Evolutionary conservation across 1,284 basidiomycete genomes (phyloP).

Genomic region (Pholiota adiposa): DNA sequence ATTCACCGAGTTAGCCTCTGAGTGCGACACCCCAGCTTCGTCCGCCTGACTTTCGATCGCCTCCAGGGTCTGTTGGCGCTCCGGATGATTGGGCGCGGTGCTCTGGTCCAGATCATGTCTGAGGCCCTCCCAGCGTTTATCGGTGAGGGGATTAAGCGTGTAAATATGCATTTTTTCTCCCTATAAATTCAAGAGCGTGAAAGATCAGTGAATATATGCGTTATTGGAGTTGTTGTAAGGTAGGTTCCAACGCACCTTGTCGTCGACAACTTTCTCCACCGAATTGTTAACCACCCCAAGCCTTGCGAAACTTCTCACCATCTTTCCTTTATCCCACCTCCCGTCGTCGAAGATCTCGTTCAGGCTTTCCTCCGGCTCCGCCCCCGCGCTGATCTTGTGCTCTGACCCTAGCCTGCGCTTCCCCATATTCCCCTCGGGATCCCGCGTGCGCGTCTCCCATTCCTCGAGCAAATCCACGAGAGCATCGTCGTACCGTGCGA

Average conservation of each 20-base stretch:
- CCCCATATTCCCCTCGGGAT: conserved; percentile 34
- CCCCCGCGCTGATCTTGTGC: conserved; percentile 23
- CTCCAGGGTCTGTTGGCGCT: conserved; percentile 20
- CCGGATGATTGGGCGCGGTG: conserved; percentile 17
- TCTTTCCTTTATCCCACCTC: conserved; percentile 74
- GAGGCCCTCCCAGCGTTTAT: conserved; percentile 47
- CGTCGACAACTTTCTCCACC: conserved; percentile 18
- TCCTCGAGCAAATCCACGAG: conserved; percentile 63
- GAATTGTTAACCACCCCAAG: conserved; percentile 48
- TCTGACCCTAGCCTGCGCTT: conserved; percentile 46
- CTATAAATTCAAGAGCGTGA: conserved; percentile 30
- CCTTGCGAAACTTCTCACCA: conserved; percentile 76
- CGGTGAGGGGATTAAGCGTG: conserved; percentile 47
- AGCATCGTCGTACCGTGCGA: conserved; percentile 78
- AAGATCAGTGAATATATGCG: conserved; percentile 1
- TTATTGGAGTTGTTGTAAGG: not conserved
- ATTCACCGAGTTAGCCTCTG: conserved; percentile 48
- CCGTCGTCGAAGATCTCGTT: conserved; percentile 52
- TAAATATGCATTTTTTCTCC: conserved; percentile 46
- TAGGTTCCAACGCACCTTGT: conserved; percentile 12
- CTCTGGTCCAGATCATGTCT: conserved; percentile 35
- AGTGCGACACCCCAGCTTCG: conserved; percentile 33
- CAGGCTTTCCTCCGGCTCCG: conserved; percentile 38
- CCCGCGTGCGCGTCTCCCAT: conserved; percentile 61
- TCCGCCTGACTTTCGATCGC: conserved; percentile 21